Base-by-base conservation (phyloP, 2,329 filamentous ascomycete genomes). In the Aspergillus sojae region DNA sequence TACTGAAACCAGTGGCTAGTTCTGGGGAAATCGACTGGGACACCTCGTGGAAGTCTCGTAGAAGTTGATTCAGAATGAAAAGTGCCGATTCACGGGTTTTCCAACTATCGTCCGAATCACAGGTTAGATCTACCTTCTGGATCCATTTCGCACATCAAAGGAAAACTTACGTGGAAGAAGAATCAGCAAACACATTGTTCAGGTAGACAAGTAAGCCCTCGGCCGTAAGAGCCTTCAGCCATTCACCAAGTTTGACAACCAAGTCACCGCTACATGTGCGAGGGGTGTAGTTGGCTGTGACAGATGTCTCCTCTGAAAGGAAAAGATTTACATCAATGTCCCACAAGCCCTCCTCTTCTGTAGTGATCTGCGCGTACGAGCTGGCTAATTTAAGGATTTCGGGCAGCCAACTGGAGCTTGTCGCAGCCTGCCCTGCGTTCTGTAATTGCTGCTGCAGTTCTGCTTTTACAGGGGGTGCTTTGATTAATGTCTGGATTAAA, bases 291-390 rank as follows among this genome's bases (percentile, higher is more conserved):
- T 98, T 98, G 36, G 94, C 92, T 14, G 93, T 97, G 21, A 97
- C 91, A 2, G 93, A 94, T 2, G 93, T 94, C 80, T 98, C 94
- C 78, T 99, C 95, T 0, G 93, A 94, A 54, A 99, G 84, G 78
- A 96, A 99, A 2, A 99, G 86, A 63, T 96, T 98, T 69, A 96
- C 91, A 77, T 99, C 95, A 66, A 97, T 93, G 70, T 97, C 93
- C 95, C 95, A 99, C 11, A 99, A 81, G 9, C 92, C 93, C 79
- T 97, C 93, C 74, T 98, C 95, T 77, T 99, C 95, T 32, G 88
- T 89, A 2, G 91, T 94, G 70, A 99, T 96, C 68, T 94, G 92
- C 14, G 93, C 90, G 78, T 96, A 98, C 1, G 89, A 88, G 23
- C 93, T 88, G 11, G 93, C 87, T 68, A 97, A 85, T 75, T 91